Percentiles rank a stretch among this genome's conserved stretches.
Conservation (phyloP, 2,329 filamentous ascomycete species). For the Fusarium begoniae region DNA sequence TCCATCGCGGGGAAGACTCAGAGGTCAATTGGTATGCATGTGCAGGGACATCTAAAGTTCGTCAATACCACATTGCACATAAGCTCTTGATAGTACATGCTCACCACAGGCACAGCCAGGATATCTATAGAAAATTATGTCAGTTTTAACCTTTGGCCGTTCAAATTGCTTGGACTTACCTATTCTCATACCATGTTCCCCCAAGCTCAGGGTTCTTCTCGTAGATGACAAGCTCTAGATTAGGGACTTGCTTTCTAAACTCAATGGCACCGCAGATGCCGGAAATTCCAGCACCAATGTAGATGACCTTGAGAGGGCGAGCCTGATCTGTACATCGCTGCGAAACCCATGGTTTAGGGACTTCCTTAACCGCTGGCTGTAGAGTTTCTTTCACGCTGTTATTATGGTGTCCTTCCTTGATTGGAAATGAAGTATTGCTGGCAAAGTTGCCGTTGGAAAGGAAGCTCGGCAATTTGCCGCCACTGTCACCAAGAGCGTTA, state of each 20-base stretch:
- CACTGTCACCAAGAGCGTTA: not conserved
- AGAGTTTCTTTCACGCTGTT: not conserved
- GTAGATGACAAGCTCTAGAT: not conserved
- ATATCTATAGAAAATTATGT: not conserved
- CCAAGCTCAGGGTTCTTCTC: slow-evolving; percentile 19
- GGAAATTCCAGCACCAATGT: not conserved
- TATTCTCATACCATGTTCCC: slow-evolving; percentile 13
- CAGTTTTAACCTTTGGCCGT: rapidly evolving
- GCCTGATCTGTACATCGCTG: slow-evolving; percentile 6
- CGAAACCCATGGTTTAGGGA: not conserved
- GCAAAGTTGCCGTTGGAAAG: not conserved
- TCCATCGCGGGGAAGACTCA: slow-evolving; percentile 8
- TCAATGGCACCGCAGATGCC: slow-evolving; percentile 14
- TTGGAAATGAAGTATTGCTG: not conserved
- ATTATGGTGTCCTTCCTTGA: not conserved
- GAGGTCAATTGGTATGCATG: slow-evolving; percentile 6
- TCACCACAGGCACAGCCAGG: slow-evolving; percentile 10
- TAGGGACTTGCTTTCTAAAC: slow-evolving; percentile 3
- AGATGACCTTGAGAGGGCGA: slow-evolving; percentile 7
- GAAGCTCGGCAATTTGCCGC: not conserved
- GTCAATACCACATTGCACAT: not conserved
- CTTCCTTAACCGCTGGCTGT: not conserved
- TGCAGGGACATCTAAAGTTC: not conserved
- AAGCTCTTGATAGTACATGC: rapidly evolving
- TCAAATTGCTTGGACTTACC: not conserved